Evolutionary conservation across 2,329 filamentous ascomycete genomes (phyloP).

Genomic region (Claviceps capensis): DNA sequence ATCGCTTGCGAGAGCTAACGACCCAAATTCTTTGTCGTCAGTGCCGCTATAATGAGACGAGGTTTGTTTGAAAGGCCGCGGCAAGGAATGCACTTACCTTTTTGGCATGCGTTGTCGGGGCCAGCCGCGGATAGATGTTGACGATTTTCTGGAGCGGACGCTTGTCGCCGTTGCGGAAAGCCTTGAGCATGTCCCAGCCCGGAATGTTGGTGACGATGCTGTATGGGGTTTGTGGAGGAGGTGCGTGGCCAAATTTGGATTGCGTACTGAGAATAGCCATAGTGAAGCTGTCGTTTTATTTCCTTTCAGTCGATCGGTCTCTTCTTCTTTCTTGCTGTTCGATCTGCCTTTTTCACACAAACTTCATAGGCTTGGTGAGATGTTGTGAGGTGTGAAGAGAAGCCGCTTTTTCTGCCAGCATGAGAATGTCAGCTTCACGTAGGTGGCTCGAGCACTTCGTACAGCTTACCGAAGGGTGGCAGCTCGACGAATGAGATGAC

Average conservation of each 20-base stretch:
- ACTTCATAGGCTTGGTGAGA: too few relatives aligned
- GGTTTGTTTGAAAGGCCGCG: neutral
- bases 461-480: too few relatives aligned
- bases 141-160: constrained; percentile 20
- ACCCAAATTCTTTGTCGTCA: neutral
- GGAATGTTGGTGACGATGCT: constrained; percentile 32
- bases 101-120: constrained; percentile 23
- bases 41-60: too few relatives aligned
- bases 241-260: constrained; percentile 28
- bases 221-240: constrained; percentile 33
- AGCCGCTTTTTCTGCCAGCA: too few relatives aligned
- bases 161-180: constrained; percentile 27
- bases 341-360: too few relatives aligned
- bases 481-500: too few relatives aligned
- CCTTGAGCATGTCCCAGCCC: constrained; percentile 26
- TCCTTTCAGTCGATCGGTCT: too few relatives aligned
- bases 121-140: constrained; percentile 34
- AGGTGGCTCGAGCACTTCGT: too few relatives aligned
- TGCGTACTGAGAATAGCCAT: constrained; percentile 26
- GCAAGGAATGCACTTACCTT: constrained; percentile 15
- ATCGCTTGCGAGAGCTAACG: constrained; percentile 24
- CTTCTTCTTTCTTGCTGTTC: too few relatives aligned
- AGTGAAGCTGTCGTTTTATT: neutral
- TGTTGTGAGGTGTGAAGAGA: too few relatives aligned
- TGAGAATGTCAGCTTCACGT: too few relatives aligned